These are phyloP conservation scores for Tolypocladium inflatum DNA, from an alignment of 2,329 filamentous ascomycete genomes.

Conservation along the genomic window DNA sequence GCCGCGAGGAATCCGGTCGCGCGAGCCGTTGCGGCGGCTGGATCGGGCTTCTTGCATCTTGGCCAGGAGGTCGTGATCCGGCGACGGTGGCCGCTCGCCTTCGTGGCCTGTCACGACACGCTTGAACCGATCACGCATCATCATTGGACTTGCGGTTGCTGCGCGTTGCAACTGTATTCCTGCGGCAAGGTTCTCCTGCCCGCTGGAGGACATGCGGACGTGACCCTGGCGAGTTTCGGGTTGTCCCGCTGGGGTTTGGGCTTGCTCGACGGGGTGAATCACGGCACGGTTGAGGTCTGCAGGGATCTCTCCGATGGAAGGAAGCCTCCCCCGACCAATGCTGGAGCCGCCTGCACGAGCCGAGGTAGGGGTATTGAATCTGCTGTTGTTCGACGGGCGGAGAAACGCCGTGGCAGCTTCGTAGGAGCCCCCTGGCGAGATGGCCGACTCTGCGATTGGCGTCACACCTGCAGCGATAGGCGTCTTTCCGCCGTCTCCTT, in stretches of 20 bases:
- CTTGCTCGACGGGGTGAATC: constrained; percentile 15
- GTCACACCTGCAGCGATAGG: constrained; percentile 78
- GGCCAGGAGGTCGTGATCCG: constrained; percentile 49
- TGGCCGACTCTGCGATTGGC: constrained; percentile 72
- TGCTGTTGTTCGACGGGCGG: constrained; percentile 56
- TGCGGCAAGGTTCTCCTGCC: constrained; percentile 30
- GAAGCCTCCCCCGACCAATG: constrained; percentile 55
- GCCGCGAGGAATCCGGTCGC: constrained; percentile 69
- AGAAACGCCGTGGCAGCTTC: constrained; percentile 60
- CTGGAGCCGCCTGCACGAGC: constrained; percentile 48
- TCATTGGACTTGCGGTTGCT: constrained; percentile 58
- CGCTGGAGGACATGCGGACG: constrained; percentile 25
- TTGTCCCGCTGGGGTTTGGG: constrained; percentile 14
- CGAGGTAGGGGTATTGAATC: constrained; percentile 60
- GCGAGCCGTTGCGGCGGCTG: constrained; percentile 58
- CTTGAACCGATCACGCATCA: constrained; percentile 41
- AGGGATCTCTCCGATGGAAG: constrained; percentile 61
- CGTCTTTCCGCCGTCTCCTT: constrained; percentile 51
- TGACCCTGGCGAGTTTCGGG: constrained; percentile 20
- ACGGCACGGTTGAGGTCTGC: constrained; percentile 20
- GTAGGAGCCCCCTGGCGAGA: constrained; percentile 47
- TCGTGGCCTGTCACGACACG: constrained; percentile 19
- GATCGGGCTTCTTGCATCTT: constrained; percentile 48
- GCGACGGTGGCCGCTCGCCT: constrained; percentile 51
- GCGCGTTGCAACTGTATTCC: constrained; percentile 50